phyloP scores from a whole-genome alignment of 1,284 basidiomycete species.

The Leccinum glutinopallens region DNA sequence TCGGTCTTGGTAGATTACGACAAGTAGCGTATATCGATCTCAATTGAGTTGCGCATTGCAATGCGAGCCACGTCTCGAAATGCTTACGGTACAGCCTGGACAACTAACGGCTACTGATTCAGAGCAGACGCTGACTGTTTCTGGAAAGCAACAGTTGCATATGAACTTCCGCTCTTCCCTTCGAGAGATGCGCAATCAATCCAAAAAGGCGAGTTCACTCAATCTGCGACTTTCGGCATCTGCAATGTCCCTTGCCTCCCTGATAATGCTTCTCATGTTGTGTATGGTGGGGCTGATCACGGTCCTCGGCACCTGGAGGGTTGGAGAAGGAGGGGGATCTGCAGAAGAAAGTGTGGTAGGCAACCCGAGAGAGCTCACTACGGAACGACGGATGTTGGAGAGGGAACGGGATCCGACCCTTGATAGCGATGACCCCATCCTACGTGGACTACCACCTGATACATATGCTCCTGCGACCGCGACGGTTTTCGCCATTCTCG shows the following conservation, averaged over 20 bases:
- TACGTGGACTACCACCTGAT: conserved; percentile 22
- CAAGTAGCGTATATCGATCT: too few species aligned
- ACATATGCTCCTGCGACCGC: conserved; percentile 25
- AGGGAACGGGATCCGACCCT: conserved; percentile 37
- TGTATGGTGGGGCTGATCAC: conserved; percentile 62
- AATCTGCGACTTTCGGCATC: conserved; percentile 67
- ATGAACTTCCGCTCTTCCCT: too few species aligned
- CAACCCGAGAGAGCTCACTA: conserved; percentile 34
- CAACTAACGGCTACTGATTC: too few species aligned
- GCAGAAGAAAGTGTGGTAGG: conserved; percentile 26
- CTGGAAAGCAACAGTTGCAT: too few species aligned
- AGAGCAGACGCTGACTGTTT: too few species aligned
- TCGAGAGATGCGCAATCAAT: too few species aligned
- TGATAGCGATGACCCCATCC: conserved; percentile 13
- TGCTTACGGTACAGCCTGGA: too few species aligned
- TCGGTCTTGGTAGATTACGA: not conserved
- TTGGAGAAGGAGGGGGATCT: conserved; percentile 12
- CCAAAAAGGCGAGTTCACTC: conserved; percentile 72
- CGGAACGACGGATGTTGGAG: conserved; percentile 42
- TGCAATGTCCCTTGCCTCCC: conserved; percentile 53
- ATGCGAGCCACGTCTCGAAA: too few species aligned
- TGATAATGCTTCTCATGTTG: conserved; percentile 53
- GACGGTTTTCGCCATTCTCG: conserved; percentile 25
- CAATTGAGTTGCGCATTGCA: too few species aligned
- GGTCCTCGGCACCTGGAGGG: conserved; percentile 32